Conservation (phyloP, 2,329 filamentous ascomycete genomes). For the Pseudonectria foliicola region DNA sequence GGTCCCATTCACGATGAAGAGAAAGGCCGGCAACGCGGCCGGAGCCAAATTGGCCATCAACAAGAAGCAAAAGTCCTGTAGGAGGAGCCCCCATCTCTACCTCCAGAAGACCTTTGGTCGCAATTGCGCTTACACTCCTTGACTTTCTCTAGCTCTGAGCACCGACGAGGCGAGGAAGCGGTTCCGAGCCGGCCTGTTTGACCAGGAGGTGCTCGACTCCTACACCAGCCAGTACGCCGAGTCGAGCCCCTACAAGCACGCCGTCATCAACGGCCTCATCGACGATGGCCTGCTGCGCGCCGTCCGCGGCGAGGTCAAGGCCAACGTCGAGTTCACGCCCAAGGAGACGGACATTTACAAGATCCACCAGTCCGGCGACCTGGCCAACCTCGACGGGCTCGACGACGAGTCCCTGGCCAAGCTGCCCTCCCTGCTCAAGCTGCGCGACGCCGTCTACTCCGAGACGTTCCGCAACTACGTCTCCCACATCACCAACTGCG, state of each 20-base stretch:
- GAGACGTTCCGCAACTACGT: conserved; percentile 83
- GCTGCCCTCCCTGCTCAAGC: conserved; percentile 78
- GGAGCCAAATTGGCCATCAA: conserved; percentile 37
- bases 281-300: conserved; percentile 73
- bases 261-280: conserved; percentile 77
- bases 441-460: conserved; percentile 95
- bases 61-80: conserved; percentile 48
- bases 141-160: conserved; percentile 34
- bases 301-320: conserved; percentile 82
- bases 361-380: conserved; percentile 95
- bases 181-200: conserved; percentile 62
- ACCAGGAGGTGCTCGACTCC: conserved; percentile 45
- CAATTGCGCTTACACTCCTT: conserved; percentile 11
- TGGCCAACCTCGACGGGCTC: conserved; percentile 92
- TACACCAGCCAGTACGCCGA: conserved; percentile 57
- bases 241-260: conserved; percentile 78
- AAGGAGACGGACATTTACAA: conserved; percentile 99
- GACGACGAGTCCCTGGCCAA: conserved; percentile 79
- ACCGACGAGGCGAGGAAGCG: conserved; percentile 45
- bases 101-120: conserved; percentile 2
- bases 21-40: conserved; percentile 46
- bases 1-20: conserved; percentile 41
- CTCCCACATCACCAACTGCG: conserved; percentile 76
- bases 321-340: conserved; percentile 89
- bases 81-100: conserved; percentile 11